Conservation (phyloP, 495 filamentous ascomycete species). For the Parathielavia appendiculata region DNA sequence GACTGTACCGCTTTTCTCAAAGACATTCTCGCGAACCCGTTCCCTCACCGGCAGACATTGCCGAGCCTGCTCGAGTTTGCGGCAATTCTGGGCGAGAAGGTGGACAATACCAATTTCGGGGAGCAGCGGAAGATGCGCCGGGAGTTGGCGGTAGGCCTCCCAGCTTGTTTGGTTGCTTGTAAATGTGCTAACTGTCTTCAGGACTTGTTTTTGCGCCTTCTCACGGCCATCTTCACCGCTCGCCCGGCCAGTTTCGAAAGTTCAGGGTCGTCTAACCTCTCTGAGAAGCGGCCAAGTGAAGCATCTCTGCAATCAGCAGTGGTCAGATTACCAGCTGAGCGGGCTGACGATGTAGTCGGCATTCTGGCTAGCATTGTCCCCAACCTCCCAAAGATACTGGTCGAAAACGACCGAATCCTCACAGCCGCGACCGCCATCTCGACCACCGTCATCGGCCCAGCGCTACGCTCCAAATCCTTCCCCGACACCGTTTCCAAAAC, state of each 20-base stretch:
- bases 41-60: constrained; percentile 87
- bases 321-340: constrained; percentile 31
- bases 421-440: constrained; percentile 75
- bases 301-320: constrained; percentile 24
- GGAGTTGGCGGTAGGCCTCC: constrained; percentile 72
- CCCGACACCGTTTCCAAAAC: constrained; percentile 75
- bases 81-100: constrained; percentile 82
- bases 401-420: constrained; percentile 77
- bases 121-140: constrained; percentile 91
- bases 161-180: neutral
- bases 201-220: constrained; percentile 83
- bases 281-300: constrained; percentile 28
- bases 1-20: constrained; percentile 89
- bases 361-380: constrained; percentile 76
- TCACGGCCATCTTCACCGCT: constrained; percentile 88
- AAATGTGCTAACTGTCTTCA: constrained; percentile 34
- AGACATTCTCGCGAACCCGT: constrained; percentile 87
- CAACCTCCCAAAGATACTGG: constrained; percentile 75
- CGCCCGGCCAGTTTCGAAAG: constrained; percentile 62
- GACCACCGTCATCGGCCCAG: constrained; percentile 73
- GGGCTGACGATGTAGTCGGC: constrained; percentile 71
- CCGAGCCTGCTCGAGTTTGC: constrained; percentile 84
- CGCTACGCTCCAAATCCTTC: constrained; percentile 78
- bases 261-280: constrained; percentile 23
- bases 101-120: constrained; percentile 96